Conservation (phyloP, 1,139 yeast genomes). For the Candida gigantensis region DNA sequence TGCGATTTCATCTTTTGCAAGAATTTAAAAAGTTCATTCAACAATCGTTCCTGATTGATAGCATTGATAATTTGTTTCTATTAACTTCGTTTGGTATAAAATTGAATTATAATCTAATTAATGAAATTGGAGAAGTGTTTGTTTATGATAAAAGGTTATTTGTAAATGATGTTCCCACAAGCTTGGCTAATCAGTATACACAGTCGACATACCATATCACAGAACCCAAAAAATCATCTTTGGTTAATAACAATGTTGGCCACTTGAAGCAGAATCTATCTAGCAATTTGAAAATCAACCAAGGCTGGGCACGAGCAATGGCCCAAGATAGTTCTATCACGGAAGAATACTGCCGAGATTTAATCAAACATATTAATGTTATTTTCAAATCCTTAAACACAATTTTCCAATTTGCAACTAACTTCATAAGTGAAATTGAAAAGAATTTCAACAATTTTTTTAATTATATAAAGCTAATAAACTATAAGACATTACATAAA, state of each 20-base stretch:
- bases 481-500: conserved; percentile 46
- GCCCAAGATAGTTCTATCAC: conserved; percentile 21
- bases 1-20: conserved; percentile 42
- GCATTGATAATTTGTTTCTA: conserved; percentile 50
- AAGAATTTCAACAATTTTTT: conserved; percentile 51
- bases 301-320: conserved; percentile 30
- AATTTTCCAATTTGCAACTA: conserved; percentile 58
- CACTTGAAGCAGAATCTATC: conserved; percentile 22
- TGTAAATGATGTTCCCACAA: conserved; percentile 14
- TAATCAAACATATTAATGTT: conserved; percentile 33
- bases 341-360: conserved; percentile 22
- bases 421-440: conserved; percentile 52
- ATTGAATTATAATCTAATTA: conserved; percentile 52
- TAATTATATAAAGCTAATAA: conserved; percentile 48
- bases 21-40: conserved; percentile 43
- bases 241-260: conserved; percentile 4
- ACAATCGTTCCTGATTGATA: conserved; percentile 38
- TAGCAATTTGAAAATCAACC: conserved; percentile 24
- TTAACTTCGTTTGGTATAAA: conserved; percentile 66
- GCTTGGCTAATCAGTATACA: conserved; percentile 6
- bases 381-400: conserved; percentile 56
- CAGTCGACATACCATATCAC: conserved; percentile 1
- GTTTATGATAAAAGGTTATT: conserved; percentile 62
- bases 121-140: conserved; percentile 52
- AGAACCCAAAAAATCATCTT: conserved; percentile 10